These are phyloP conservation scores for Schwanniomyces polymorphus DNA, from an alignment of 805 yeast species.

Conservation along the genomic window DNA sequence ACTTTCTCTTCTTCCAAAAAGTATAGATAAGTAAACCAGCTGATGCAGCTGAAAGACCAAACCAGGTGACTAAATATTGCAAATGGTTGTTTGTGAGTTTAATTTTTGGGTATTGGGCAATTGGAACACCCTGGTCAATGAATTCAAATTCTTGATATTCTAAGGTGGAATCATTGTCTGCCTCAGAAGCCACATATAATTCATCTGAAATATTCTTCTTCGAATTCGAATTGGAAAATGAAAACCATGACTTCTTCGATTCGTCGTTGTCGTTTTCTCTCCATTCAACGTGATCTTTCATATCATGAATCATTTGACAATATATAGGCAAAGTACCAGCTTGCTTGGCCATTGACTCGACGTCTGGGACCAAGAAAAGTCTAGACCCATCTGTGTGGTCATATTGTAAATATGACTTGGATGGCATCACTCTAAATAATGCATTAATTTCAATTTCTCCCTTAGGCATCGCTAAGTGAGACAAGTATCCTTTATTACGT, in stretches of 20 bases:
- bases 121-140: slow-evolving; percentile 81
- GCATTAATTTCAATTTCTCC: slow-evolving; percentile 75
- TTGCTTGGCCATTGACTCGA: slow-evolving; percentile 73
- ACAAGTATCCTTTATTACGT: slow-evolving; percentile 50
- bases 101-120: slow-evolving; percentile 80
- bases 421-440: slow-evolving; percentile 66
- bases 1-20: slow-evolving; percentile 28
- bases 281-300: slow-evolving; percentile 63
- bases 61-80: slow-evolving; percentile 94
- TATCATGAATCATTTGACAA: slow-evolving; percentile 69
- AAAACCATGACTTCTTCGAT: slow-evolving; percentile 3
- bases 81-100: slow-evolving; percentile 86
- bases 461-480: slow-evolving; percentile 69
- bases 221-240: not conserved
- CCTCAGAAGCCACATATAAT: slow-evolving; percentile 17
- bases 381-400: slow-evolving; percentile 66
- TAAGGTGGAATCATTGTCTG: slow-evolving; percentile 30
- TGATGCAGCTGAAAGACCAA: slow-evolving; percentile 77
- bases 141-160: slow-evolving; percentile 52
- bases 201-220: slow-evolving; percentile 13
- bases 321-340: slow-evolving; percentile 71
- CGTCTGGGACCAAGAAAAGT: slow-evolving; percentile 77
- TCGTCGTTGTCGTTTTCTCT: slow-evolving; percentile 9
- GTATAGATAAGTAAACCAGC: slow-evolving; percentile 55
- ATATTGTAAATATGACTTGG: slow-evolving; percentile 64